Conservation (phyloP, 2,329 filamentous ascomycete genomes). For the Fusarium metavorans region DNA sequence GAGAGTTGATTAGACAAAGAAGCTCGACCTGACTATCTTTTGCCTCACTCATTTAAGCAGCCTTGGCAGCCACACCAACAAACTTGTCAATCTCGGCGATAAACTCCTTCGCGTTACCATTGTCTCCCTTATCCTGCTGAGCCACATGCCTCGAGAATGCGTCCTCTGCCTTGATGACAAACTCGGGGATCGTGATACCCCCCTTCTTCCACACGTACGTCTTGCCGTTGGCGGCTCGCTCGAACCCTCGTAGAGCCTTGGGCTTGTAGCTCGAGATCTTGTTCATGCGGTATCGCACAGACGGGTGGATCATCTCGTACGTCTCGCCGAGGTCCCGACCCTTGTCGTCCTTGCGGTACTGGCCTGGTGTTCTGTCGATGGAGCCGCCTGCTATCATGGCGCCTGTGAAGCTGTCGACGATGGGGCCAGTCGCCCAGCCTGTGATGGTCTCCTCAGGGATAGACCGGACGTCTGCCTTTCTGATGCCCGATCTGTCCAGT, state of each 20-base stretch:
- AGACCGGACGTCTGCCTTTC: conserved; percentile 26
- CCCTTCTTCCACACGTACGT: conserved; percentile 34
- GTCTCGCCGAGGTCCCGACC: conserved; percentile 26
- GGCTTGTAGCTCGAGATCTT: conserved; percentile 34
- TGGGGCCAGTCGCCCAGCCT: conserved; percentile 42
- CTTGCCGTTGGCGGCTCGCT: conserved; percentile 13
- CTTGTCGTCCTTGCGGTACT: conserved; percentile 27
- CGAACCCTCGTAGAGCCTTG: conserved; percentile 30
- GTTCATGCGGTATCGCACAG: conserved; percentile 39
- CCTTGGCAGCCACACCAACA: conserved; percentile 3
- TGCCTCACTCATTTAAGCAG: not conserved
- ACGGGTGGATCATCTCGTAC: conserved; percentile 39
- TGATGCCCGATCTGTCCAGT: conserved; percentile 29
- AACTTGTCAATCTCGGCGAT: conserved; percentile 27
- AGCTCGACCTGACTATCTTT: not conserved
- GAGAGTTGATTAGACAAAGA: not conserved
- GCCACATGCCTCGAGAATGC: conserved; percentile 32
- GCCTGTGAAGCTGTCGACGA: conserved; percentile 42
- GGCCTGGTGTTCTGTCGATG: conserved; percentile 30
- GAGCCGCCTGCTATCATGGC: conserved; percentile 29
- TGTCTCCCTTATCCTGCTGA: conserved; percentile 22
- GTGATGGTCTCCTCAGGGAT: conserved; percentile 29
- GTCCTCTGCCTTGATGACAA: conserved; percentile 36
- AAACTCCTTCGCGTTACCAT: conserved; percentile 28
- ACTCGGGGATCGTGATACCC: conserved; percentile 31